These are phyloP conservation scores for Cystofilobasidium ferigula DNA, from an alignment of 768 basidiomycete species.

Conservation along the genomic window DNA sequence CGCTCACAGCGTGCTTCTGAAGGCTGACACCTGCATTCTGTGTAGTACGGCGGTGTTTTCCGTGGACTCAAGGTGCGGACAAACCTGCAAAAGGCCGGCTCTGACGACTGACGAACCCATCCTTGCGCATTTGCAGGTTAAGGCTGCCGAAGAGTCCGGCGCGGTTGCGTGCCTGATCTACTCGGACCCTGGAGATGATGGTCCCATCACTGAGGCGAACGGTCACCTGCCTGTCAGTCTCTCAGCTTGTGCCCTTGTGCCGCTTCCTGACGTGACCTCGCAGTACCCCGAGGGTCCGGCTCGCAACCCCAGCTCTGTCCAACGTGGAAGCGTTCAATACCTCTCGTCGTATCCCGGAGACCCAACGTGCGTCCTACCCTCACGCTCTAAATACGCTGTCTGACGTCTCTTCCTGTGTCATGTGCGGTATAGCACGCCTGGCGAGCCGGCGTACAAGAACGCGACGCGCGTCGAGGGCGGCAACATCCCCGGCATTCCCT, in stretches of 20 bases:
- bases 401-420: not conserved
- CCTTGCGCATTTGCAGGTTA: conserved; percentile 44
- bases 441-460: conserved; percentile 73
- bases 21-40: no score
- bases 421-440: conserved; percentile 39
- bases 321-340: conserved; percentile 73
- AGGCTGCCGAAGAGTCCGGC: conserved; percentile 72
- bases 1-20: not conserved
- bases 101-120: conserved; percentile 26
- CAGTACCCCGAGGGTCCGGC: conserved; percentile 75
- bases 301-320: conserved; percentile 67
- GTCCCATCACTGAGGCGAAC: conserved; percentile 33
- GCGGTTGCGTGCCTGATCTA: conserved; percentile 63
- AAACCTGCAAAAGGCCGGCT: conserved; percentile 36
- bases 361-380: conserved; percentile 44
- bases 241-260: not conserved
- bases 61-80: conserved; percentile 64
- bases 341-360: conserved; percentile 43
- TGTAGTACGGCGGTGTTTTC: conserved; percentile 45
- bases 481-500: conserved; percentile 65
- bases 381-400: conserved; percentile 12
- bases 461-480: conserved; percentile 46
- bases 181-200: conserved; percentile 76
- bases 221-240: not conserved
- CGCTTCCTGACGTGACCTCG: not conserved